These are phyloP conservation scores for Themeda triandra DNA, from an alignment of 176 grass and related monocot genomes.

Conservation along the genomic window DNA sequence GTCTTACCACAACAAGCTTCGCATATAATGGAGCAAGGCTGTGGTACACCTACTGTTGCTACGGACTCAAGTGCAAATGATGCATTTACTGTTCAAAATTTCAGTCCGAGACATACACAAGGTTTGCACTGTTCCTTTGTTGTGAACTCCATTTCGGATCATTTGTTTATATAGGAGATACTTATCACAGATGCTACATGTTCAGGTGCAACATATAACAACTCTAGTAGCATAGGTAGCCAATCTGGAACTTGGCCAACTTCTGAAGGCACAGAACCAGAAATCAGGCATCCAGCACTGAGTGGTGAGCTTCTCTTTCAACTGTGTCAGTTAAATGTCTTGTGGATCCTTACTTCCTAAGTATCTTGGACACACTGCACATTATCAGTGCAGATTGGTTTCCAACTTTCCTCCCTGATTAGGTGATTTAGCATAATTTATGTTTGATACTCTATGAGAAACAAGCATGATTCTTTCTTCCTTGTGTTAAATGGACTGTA, in stretches of 20 bases:
- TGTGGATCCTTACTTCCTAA: not conserved
- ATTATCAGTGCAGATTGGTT: not conserved
- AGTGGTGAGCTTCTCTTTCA: constrained; percentile 42
- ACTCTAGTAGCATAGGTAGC: constrained; percentile 61
- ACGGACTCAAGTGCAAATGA: constrained; percentile 29
- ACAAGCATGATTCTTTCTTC: not conserved
- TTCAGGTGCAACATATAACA: constrained; percentile 38
- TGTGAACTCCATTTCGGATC: not conserved
- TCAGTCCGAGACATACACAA: constrained; percentile 39
- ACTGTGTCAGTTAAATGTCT: not conserved
- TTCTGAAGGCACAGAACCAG: constrained; percentile 57
- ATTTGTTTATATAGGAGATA: not conserved
- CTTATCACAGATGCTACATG: constrained; percentile 13
- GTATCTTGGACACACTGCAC: not conserved
- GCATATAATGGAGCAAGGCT: constrained; percentile 45
- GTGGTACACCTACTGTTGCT: constrained; percentile 13
- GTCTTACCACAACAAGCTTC: constrained; percentile 36
- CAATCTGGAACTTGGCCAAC: constrained; percentile 44
- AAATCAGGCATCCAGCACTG: constrained; percentile 43
- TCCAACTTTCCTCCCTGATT: not conserved
- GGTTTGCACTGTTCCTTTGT: constrained; percentile 26
- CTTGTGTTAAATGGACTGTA: not conserved
- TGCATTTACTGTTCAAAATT: constrained; percentile 19
- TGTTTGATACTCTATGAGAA: not conserved
- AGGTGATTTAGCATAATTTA: not conserved